Evolutionary conservation across 306 rosid species (phyloP), one percentile per base, ranked within the genome.

Genomic region (Pterocarpus santalinus): DNA sequence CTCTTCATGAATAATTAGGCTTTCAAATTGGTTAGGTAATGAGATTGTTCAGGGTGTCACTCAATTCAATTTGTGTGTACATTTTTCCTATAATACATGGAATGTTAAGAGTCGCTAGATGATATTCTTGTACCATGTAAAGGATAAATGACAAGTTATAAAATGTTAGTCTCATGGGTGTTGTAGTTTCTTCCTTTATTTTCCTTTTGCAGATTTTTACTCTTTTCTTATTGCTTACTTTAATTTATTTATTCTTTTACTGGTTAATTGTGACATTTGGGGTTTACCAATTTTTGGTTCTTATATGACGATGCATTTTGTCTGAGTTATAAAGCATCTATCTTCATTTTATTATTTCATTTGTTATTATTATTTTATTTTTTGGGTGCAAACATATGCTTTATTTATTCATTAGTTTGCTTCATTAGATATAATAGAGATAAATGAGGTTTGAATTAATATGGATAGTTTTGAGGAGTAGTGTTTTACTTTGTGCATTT

Each of bases 341-440:
- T 32, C 14, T 63, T 16, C 4, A 22, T n/a, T 53, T 38, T 65
- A 51, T 65, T 11, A 12, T 1, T 17, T 77, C 49, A 51, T 65
- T 46, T 35, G 4, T 61, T 57, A 13, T 72, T 69, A 15, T 7
- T 53, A 9, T 22, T 73, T 22, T 22, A 22, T 22, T 22, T 56
- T 38, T 52, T 14, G 15, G 39, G 28, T 4, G 4, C 22, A 17
- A 55, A 17, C 33, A 62, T 47, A 35, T 62, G 15, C 64, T 72
- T 71, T 2, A 13, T 62, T 76, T 28, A 17, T 82, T 68, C 5
- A 61, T 17, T 82, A 36, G 17, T 75, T 76, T 55, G 57, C 68
- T 60, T 61, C 16, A 61, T 69, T 34, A 62, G 28, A 65, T 4
- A 30, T 51, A 8, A 5, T 38, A 38, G 1, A 12, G 38, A 38